Evolutionary conservation across 2,329 filamentous ascomycete species (phyloP).

Genomic region (Ophiobolus disseminans): DNA sequence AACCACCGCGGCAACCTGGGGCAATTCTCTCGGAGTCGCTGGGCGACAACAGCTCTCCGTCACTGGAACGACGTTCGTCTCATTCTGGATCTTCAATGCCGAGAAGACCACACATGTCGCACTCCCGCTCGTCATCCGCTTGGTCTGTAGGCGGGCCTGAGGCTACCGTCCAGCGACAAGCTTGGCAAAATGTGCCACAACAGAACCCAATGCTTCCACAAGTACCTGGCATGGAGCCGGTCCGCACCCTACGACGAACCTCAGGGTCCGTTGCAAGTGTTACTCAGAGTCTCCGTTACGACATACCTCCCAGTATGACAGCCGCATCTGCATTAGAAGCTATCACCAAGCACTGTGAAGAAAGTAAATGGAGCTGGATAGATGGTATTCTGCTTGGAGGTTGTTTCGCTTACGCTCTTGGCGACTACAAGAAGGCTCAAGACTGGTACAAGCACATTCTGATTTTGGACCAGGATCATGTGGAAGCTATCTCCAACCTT

Average conservation of each 20-base stretch:
- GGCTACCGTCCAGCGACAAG: conserved; percentile 22
- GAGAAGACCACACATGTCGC: conserved; percentile 29
- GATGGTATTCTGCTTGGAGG: conserved; percentile 92
- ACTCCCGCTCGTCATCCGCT: conserved; percentile 40
- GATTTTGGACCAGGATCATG: conserved; percentile 69
- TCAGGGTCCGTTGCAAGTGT: conserved; percentile 42
- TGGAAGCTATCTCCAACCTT: conserved; percentile 92
- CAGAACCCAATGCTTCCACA: conserved; percentile 32
- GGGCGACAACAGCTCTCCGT: conserved; percentile 29
- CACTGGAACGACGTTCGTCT: conserved; percentile 44
- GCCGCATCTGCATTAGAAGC: conserved; percentile 47
- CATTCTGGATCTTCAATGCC: conserved; percentile 29
- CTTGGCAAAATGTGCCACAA: conserved; percentile 34
- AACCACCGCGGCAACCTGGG: conserved; percentile 64
- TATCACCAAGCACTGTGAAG: conserved; percentile 47
- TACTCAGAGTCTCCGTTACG: conserved; percentile 35
- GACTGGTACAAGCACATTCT: conserved; percentile 76
- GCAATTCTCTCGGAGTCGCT: conserved; percentile 55
- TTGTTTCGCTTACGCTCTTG: conserved; percentile 88
- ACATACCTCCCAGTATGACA: conserved; percentile 43
- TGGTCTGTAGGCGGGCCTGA: conserved; percentile 33
- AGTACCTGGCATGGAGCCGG: conserved; percentile 31
- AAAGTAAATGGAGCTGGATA: conserved; percentile 69
- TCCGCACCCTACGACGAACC: conserved; percentile 41
- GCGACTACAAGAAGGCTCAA: conserved; percentile 78